Percentiles rank a stretch among this genome's conserved stretches.
Conservation (phyloP, 192 early-diverging fungal genomes). For the Globomyces pollinis-pini region DNA sequence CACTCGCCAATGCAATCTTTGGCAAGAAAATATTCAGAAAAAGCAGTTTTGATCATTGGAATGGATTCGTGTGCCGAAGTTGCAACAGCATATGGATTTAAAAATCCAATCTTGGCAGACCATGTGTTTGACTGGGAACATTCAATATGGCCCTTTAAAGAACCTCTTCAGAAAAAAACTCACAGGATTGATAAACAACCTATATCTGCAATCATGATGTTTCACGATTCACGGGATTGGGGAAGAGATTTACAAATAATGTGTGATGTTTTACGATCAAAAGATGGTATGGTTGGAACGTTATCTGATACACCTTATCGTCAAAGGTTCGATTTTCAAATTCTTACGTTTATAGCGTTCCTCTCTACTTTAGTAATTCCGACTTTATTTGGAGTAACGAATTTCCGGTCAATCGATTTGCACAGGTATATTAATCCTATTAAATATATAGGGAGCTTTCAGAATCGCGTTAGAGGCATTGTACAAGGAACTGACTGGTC, state of each 20-base stretch:
- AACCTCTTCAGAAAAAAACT: not conserved
- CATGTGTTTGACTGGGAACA: conserved; percentile 61
- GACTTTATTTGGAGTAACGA: conserved; percentile 79
- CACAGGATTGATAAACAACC: conserved; percentile 16
- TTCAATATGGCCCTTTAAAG: conserved; percentile 60
- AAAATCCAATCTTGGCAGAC: conserved; percentile 53
- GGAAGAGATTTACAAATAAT: conserved; percentile 78
- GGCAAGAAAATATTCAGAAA: conserved; percentile 47
- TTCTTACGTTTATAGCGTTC: conserved; percentile 41
- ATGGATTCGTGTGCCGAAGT: conserved; percentile 26
- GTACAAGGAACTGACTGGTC: conserved; percentile 39
- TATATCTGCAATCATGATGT: conserved; percentile 67
- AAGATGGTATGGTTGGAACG: conserved; percentile 49
- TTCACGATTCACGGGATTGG: conserved; percentile 85
- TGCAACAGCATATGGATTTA: conserved; percentile 60
- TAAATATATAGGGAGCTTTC: conserved; percentile 78
- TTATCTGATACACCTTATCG: conserved; percentile 18
- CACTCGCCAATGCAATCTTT: conserved; percentile 80
- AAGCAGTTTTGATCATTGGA: conserved; percentile 69
- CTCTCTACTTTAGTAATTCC: conserved; percentile 54
- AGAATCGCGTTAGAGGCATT: conserved; percentile 61
- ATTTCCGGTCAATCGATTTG: conserved; percentile 66
- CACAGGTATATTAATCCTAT: too few relatives aligned
- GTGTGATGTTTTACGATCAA: conserved; percentile 59
- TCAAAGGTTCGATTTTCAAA: not conserved